These are phyloP conservation scores for Oryza longistaminata DNA, from an alignment of 176 grass and related monocot genomes.

Conservation along the genomic window DNA sequence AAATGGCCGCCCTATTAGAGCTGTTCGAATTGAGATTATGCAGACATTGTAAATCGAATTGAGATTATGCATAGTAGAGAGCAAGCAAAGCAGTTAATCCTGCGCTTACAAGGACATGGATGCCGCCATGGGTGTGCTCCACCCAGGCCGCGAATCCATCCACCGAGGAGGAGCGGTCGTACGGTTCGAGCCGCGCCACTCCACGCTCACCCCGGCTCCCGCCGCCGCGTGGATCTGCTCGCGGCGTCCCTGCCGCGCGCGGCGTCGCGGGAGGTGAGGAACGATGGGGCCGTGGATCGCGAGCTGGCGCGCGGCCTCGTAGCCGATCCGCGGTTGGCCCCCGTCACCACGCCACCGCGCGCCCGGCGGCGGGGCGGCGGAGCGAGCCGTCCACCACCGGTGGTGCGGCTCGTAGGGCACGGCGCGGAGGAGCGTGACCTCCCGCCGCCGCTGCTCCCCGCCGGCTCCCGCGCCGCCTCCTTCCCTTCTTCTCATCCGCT, in stretches of 20 bases:
- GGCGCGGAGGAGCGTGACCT: slow-evolving; percentile 61
- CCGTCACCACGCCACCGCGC: slow-evolving; percentile 76
- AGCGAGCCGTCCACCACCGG: slow-evolving; percentile 35
- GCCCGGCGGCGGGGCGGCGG: slow-evolving; percentile 26
- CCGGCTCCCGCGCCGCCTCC: slow-evolving; percentile 62
- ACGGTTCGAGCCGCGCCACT: slow-evolving; percentile 70
- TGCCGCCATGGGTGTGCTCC: slow-evolving; percentile 43
- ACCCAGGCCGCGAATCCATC: slow-evolving; percentile 61
- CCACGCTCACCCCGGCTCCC: slow-evolving; percentile 3
- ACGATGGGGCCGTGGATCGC: slow-evolving; percentile 63
- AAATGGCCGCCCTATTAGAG: background rate
- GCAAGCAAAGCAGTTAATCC: background rate
- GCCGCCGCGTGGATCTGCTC: slow-evolving; percentile 25
- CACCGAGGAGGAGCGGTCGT: too few relatives aligned
- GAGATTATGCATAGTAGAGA: background rate
- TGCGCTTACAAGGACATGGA: slow-evolving; percentile 78
- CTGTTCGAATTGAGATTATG: too few relatives aligned
- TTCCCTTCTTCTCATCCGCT: slow-evolving; percentile 66
- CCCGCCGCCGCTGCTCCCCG: slow-evolving; percentile 63
- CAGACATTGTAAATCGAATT: background rate
- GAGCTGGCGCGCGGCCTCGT: slow-evolving; percentile 71
- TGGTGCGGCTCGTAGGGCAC: slow-evolving; percentile 56
- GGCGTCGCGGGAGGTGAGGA: slow-evolving; percentile 66
- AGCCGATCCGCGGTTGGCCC: slow-evolving; percentile 81
- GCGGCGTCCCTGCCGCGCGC: slow-evolving; percentile 36